phyloP scores from a whole-genome alignment of 495 filamentous ascomycete genomes.

The Annulohypoxylon bovei region DNA sequence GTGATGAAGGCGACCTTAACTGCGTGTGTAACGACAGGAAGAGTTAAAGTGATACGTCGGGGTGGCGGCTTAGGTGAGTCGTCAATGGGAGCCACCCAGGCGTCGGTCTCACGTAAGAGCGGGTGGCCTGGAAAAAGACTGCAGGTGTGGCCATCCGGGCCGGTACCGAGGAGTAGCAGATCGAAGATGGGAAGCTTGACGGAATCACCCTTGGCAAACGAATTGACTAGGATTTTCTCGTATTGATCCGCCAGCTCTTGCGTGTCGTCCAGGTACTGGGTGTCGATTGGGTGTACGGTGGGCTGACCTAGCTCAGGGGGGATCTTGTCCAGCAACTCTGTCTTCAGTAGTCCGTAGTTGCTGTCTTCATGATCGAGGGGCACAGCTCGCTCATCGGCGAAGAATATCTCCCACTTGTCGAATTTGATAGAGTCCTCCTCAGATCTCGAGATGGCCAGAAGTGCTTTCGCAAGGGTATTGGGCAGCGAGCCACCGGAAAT shows the following conservation, averaged over 20 bases:
- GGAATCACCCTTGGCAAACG: constrained; percentile 84
- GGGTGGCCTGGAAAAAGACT: constrained; percentile 91
- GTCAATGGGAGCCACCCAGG: constrained; percentile 90
- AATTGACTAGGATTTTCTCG: constrained; percentile 84
- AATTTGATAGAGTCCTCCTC: constrained; percentile 75
- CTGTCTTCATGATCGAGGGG: constrained; percentile 91
- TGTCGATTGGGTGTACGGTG: constrained; percentile 80
- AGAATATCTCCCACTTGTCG: constrained; percentile 96
- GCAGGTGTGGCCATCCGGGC: constrained; percentile 97
- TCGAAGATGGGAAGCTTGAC: constrained; percentile 95
- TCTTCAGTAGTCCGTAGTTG: constrained; percentile 90
- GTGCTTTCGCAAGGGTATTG: constrained; percentile 78
- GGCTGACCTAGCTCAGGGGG: constrained; percentile 71
- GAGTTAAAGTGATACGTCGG: constrained; percentile 86
- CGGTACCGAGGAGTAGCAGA: constrained; percentile 88
- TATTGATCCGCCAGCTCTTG: constrained; percentile 95
- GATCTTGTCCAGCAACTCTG: constrained; percentile 87
- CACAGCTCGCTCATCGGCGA: constrained; percentile 95
- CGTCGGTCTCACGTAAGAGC: constrained; percentile 84
- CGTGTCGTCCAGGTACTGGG: constrained; percentile 75
- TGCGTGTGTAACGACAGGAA: constrained; percentile 88
- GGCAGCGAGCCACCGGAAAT: constrained; percentile 96
- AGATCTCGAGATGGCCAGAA: constrained; percentile 70
- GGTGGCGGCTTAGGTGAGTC: constrained; percentile 95
- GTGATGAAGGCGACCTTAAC: constrained; percentile 89